Percentiles rank a stretch among this genome's conserved stretches.
Evolutionary conservation across 2,329 filamentous ascomycete genomes (phyloP).

Genomic region (Fusarium citri): DNA sequence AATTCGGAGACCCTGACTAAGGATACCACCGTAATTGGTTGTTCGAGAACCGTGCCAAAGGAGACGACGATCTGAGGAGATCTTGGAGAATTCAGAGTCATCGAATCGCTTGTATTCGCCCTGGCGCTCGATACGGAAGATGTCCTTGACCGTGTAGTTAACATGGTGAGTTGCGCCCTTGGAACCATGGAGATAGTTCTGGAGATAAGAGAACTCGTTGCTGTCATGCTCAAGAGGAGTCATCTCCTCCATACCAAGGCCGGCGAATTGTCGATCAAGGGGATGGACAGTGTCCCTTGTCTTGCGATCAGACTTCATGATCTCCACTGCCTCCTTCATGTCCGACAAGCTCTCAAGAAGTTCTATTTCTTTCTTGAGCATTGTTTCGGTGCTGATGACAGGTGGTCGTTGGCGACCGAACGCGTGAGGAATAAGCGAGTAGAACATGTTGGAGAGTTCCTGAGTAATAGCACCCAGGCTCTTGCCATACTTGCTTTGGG

Average conservation of each 20-base stretch:
- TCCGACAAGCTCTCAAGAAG: slow-evolving; percentile 84
- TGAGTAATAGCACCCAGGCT: slow-evolving; percentile 61
- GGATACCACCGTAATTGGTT: slow-evolving; percentile 89
- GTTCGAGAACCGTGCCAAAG: slow-evolving; percentile 89
- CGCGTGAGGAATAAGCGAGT: slow-evolving; percentile 82
- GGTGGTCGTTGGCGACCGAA: slow-evolving; percentile 82
- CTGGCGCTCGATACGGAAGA: slow-evolving; percentile 83
- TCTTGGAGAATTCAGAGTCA: slow-evolving; percentile 63
- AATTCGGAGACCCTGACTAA: slow-evolving; percentile 89
- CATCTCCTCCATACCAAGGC: slow-evolving; percentile 81
- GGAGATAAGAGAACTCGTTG: slow-evolving; percentile 73
- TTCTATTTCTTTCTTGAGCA: slow-evolving; percentile 81
- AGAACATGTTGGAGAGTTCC: slow-evolving; percentile 80
- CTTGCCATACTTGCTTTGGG: slow-evolving; percentile 57
- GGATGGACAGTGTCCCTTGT: slow-evolving; percentile 66
- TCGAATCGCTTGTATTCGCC: slow-evolving; percentile 79
- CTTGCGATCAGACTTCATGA: slow-evolving; percentile 75
- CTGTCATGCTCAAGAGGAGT: slow-evolving; percentile 69
- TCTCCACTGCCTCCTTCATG: slow-evolving; percentile 83
- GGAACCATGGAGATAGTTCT: slow-evolving; percentile 74
- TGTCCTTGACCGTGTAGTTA: slow-evolving; percentile 73
- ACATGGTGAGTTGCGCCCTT: slow-evolving; percentile 74
- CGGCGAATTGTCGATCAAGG: slow-evolving; percentile 78
- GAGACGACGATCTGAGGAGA: slow-evolving; percentile 75
- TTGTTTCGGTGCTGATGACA: slow-evolving; percentile 65